Conservation (phyloP, 208 protist genomes). For the Acanthamoeba triangularis region DNA sequence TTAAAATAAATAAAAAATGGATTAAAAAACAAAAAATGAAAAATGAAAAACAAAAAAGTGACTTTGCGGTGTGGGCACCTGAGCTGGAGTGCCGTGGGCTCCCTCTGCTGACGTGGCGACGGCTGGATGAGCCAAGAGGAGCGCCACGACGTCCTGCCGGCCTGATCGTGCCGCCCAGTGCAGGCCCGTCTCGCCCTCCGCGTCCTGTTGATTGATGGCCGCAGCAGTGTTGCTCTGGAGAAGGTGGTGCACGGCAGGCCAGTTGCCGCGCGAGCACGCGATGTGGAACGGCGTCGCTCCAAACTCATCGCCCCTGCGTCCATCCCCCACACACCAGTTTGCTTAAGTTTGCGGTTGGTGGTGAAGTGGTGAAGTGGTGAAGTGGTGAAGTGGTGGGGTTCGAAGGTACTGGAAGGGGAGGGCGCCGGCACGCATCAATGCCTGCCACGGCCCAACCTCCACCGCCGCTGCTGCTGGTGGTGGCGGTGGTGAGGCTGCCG, state of each 20-base stretch:
- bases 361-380: too few species aligned
- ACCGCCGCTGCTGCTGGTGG: not conserved
- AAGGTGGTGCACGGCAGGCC: not conserved
- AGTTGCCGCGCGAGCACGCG: constrained; percentile 43
- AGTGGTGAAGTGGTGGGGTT: not conserved
- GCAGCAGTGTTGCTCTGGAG: too few species aligned
- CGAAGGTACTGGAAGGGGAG: not conserved
- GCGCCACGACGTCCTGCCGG: not conserved
- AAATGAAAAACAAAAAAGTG: too few species aligned
- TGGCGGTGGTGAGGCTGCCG: too few species aligned
- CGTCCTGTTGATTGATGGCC: not conserved
- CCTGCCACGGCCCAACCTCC: not conserved
- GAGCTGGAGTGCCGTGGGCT: not conserved
- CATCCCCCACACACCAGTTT: too few species aligned
- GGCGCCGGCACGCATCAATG: not conserved
- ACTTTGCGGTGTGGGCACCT: not conserved
- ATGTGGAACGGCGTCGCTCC: constrained; percentile 46
- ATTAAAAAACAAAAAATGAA: too few species aligned
- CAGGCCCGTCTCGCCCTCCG: not conserved
- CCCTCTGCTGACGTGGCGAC: not conserved
- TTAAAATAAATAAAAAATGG: too few species aligned
- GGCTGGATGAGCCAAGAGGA: not conserved
- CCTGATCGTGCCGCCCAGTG: not conserved
- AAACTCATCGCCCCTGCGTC: not conserved
- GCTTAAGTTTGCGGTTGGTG: too few species aligned